phyloP scores from a whole-genome alignment of 805 yeast species.

The Schizosaccharomyces octosporus region DNA sequence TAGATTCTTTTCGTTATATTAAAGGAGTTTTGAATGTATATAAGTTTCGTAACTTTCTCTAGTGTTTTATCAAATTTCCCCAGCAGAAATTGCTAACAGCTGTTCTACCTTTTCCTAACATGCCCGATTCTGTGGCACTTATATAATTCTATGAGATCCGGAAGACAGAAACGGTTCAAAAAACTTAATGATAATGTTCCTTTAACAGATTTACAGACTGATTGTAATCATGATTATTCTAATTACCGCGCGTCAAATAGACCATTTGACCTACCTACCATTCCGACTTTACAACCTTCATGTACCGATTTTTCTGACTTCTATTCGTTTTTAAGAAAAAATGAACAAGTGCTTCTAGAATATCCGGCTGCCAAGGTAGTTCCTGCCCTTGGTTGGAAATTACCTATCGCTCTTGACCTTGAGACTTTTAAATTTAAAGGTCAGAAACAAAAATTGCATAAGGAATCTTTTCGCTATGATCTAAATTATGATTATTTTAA shows the following conservation, averaged over 20 bases:
- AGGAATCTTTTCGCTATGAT: background rate
- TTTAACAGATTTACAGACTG: background rate
- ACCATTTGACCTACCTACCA: background rate
- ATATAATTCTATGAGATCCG: background rate
- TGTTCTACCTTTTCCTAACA: background rate
- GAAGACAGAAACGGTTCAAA: background rate
- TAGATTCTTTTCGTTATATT: background rate
- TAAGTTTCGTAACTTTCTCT: background rate
- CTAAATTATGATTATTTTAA: background rate
- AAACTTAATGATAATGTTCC: background rate
- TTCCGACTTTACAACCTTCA: background rate
- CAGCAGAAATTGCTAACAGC: background rate
- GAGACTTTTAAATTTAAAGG: slow-evolving; percentile 14
- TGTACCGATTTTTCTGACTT: background rate
- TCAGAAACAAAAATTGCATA: slow-evolving; percentile 11
- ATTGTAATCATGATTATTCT: background rate
- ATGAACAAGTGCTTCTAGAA: slow-evolving; percentile 4
- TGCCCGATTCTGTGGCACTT: background rate
- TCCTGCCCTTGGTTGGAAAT: slow-evolving; percentile 30
- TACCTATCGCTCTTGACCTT: slow-evolving; percentile 14
- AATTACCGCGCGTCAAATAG: background rate
- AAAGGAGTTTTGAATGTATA: background rate
- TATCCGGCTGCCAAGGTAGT: slow-evolving; percentile 57
- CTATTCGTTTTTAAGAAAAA: background rate
- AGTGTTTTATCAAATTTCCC: background rate